phyloP scores from a whole-genome alignment of 768 basidiomycete species.

The Calocera cornea region DNA sequence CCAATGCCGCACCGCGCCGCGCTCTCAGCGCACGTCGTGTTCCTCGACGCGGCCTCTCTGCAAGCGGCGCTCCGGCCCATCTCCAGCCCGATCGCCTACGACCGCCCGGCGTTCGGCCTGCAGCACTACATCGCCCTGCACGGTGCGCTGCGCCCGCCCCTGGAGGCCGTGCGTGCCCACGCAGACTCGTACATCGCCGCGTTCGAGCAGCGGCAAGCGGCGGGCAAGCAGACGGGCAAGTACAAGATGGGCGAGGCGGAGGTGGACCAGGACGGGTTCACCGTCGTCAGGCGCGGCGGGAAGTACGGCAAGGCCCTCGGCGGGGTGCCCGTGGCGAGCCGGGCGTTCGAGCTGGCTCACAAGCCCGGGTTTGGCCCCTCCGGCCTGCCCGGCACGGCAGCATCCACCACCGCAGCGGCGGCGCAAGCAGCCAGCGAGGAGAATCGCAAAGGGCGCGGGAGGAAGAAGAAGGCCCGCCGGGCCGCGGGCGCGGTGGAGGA shows the following conservation, averaged over 20 bases:
- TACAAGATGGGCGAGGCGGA: slow-evolving; percentile 76
- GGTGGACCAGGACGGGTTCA: slow-evolving; percentile 91
- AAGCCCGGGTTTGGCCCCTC: not conserved
- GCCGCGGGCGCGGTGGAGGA: slow-evolving; percentile 23
- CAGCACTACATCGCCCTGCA: slow-evolving; percentile 57
- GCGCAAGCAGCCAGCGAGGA: slow-evolving; percentile 20
- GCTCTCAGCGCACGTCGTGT: slow-evolving; percentile 54
- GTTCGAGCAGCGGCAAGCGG: slow-evolving; percentile 47
- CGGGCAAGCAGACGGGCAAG: slow-evolving; percentile 45
- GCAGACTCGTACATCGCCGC: slow-evolving; percentile 65
- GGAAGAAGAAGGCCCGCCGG: slow-evolving; percentile 32
- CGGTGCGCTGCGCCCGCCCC: slow-evolving; percentile 54
- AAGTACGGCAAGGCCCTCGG: slow-evolving; percentile 80
- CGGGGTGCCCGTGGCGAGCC: slow-evolving; percentile 51
- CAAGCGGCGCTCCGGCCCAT: slow-evolving; percentile 39
- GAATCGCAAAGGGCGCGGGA: slow-evolving; percentile 53
- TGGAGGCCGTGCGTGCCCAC: slow-evolving; percentile 59
- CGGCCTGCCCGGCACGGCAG: slow-evolving; percentile 11
- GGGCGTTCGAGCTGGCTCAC: slow-evolving; percentile 33
- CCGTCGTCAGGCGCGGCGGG: slow-evolving; percentile 83
- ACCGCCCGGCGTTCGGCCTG: slow-evolving; percentile 52
- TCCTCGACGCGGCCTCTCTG: slow-evolving; percentile 59
- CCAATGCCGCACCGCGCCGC: slow-evolving; percentile 48
- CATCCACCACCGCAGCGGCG: slow-evolving; percentile 21
- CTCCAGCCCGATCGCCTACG: slow-evolving; percentile 37